These are phyloP conservation scores for Curvularia sp. DNA, from an alignment of 2,329 filamentous ascomycete species.

Conservation along the genomic window DNA sequence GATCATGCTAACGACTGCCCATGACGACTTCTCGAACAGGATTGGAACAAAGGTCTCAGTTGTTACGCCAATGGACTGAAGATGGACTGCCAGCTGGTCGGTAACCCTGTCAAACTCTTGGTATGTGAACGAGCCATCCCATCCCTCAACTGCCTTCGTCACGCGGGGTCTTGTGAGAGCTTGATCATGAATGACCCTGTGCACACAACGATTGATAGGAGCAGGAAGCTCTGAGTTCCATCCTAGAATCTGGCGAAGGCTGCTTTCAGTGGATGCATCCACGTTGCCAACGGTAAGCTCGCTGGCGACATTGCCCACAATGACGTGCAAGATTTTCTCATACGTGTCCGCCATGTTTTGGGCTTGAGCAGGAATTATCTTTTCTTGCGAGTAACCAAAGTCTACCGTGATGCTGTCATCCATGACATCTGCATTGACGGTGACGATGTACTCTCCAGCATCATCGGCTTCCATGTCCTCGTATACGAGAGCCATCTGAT, in stretches of 20 bases:
- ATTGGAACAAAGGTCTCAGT: constrained; percentile 47
- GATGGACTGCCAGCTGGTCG: constrained; percentile 34
- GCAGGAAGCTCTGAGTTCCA: constrained; percentile 41
- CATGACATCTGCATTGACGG: constrained; percentile 44
- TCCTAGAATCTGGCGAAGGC: constrained; percentile 33
- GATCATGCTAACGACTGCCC: constrained; percentile 45
- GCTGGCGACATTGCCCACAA: constrained; percentile 25
- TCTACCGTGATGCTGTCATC: constrained; percentile 40
- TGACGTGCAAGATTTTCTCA: constrained; percentile 33
- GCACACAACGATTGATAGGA: constrained; percentile 37
- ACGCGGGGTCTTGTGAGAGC: constrained; percentile 37
- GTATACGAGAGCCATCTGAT: constrained; percentile 38
- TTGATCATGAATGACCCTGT: constrained; percentile 42
- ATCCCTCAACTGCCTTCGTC: constrained; percentile 41
- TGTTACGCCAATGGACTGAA: constrained; percentile 34
- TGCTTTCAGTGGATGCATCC: constrained; percentile 32
- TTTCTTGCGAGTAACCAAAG: constrained; percentile 45
- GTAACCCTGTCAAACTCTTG: constrained; percentile 44
- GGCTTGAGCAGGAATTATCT: constrained; percentile 35
- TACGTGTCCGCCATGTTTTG: constrained; percentile 42
- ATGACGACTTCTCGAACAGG: constrained; percentile 47
- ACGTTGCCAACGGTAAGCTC: constrained; percentile 35
- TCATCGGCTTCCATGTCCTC: constrained; percentile 47
- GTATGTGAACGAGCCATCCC: constrained; percentile 43
- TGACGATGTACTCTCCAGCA: constrained; percentile 46